Evolutionary conservation across 768 basidiomycete species (phyloP).

Genomic region (Filobasidium floriforme): DNA sequence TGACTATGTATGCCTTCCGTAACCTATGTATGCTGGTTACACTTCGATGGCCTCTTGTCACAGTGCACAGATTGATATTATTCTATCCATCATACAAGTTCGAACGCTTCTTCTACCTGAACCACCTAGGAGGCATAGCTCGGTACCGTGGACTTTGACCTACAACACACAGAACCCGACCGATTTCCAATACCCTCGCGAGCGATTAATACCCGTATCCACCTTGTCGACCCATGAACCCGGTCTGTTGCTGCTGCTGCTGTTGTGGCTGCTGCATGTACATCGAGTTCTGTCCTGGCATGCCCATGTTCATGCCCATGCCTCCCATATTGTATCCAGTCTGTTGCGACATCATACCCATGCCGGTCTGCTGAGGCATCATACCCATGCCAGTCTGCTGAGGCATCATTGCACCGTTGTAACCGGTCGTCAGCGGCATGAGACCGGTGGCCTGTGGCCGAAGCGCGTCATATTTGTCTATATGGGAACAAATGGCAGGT

Average conservation of each 20-base stretch:
- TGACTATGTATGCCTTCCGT: no score
- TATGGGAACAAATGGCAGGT: slow-evolving; percentile 6
- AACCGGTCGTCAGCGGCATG: slow-evolving; percentile 41
- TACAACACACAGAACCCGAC: no score
- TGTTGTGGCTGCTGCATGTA: not conserved
- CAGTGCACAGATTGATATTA: no score
- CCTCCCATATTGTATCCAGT: slow-evolving; percentile 24
- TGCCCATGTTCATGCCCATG: slow-evolving; percentile 16
- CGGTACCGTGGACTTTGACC: no score
- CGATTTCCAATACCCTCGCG: not conserved
- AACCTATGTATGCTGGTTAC: no score
- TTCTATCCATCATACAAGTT: no score
- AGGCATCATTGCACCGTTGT: slow-evolving; percentile 40
- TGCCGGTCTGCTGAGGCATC: slow-evolving; percentile 30
- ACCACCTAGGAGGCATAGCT: no score
- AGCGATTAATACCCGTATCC: slow-evolving; percentile 18
- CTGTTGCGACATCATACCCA: slow-evolving; percentile 25
- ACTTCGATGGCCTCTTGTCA: no score
- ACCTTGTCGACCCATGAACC: slow-evolving; percentile 26
- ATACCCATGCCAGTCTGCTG: slow-evolving; percentile 33
- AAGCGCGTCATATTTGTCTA: slow-evolving; percentile 47
- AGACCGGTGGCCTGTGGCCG: slow-evolving; percentile 38
- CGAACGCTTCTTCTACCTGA: no score
- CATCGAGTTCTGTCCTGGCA: slow-evolving; percentile 12
- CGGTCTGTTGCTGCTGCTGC: slow-evolving; percentile 26